A percentile compares a stretch with the other conserved stretches of the same genome.
phyloP scores from a whole-genome alignment of 345 rosid species.

The Laguncularia racemosa region DNA sequence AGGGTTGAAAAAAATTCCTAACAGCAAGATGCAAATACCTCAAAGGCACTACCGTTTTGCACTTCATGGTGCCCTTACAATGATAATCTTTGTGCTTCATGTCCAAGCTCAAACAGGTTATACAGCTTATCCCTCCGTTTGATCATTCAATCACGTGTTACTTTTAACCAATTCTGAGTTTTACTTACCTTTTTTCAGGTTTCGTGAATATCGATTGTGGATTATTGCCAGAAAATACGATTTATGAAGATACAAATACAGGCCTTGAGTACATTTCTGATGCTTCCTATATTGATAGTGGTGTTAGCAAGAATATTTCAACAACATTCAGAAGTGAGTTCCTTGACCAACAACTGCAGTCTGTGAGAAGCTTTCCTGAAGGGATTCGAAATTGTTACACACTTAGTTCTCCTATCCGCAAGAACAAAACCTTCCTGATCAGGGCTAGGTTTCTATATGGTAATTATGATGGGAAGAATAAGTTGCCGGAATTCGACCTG shows the following conservation, averaged over 20 bases:
- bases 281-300: conserved; percentile 7
- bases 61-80: too few relatives aligned
- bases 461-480: conserved; percentile 16
- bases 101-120: too few relatives aligned
- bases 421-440: conserved; percentile 14
- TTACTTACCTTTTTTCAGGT: conserved; percentile 5
- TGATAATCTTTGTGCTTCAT: too few relatives aligned
- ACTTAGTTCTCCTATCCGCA: conserved; percentile 22
- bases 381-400: conserved; percentile 24
- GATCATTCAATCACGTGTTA: too few relatives aligned
- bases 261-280: conserved; percentile 10
- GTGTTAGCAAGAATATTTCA: conserved; percentile 16
- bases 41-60: too few relatives aligned
- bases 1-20: too few relatives aligned
- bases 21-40: too few relatives aligned
- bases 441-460: conserved; percentile 34
- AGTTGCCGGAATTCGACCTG: conserved; percentile 14
- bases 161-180: too few relatives aligned
- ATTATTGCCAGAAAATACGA: neutral
- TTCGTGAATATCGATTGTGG: conserved; percentile 28
- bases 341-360: conserved; percentile 1
- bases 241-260: conserved; percentile 9
- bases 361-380: conserved; percentile 22
- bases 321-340: conserved; percentile 9
- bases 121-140: too few relatives aligned